A percentile compares a stretch with the other conserved stretches of the same genome.
phyloP scores from a whole-genome alignment of 2,329 filamentous ascomycete species.

The Pseudocercospora ulei region DNA sequence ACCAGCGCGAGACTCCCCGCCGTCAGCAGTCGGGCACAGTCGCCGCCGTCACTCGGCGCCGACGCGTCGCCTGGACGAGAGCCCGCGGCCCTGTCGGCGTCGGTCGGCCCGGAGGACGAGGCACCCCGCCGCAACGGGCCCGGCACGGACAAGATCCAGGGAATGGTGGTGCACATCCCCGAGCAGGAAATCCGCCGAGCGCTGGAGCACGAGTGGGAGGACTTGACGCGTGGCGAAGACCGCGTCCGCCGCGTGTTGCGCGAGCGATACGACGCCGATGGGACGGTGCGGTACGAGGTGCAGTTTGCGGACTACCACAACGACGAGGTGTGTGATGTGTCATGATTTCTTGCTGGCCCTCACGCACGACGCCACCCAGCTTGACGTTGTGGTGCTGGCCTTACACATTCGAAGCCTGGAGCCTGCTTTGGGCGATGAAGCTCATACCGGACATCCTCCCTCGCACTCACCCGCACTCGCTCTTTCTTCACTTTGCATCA shows the following conservation, averaged over 20 bases:
- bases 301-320: slow-evolving; percentile 36
- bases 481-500: neutral
- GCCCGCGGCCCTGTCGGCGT: neutral
- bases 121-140: slow-evolving; percentile 1
- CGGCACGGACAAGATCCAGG: slow-evolving; percentile 6
- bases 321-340: slow-evolving; percentile 40
- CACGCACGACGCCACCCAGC: too few species aligned
- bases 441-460: too few species aligned
- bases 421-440: too few species aligned
- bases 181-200: slow-evolving; percentile 14
- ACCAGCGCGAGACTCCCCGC: slow-evolving; percentile 15
- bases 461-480: neutral
- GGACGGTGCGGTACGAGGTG: slow-evolving; percentile 36
- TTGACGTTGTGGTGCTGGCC: too few species aligned
- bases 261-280: slow-evolving; percentile 32
- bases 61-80: slow-evolving; percentile 9
- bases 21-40: slow-evolving; percentile 17
- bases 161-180: slow-evolving; percentile 16
- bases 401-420: too few species aligned
- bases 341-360: neutral
- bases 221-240: slow-evolving; percentile 26
- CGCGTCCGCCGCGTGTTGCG: slow-evolving; percentile 37
- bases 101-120: slow-evolving; percentile 13
- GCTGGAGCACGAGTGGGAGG: slow-evolving; percentile 22
- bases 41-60: slow-evolving; percentile 13